Conservation (phyloP, 495 filamentous ascomycete genomes). For the Penicillium fimorum region DNA sequence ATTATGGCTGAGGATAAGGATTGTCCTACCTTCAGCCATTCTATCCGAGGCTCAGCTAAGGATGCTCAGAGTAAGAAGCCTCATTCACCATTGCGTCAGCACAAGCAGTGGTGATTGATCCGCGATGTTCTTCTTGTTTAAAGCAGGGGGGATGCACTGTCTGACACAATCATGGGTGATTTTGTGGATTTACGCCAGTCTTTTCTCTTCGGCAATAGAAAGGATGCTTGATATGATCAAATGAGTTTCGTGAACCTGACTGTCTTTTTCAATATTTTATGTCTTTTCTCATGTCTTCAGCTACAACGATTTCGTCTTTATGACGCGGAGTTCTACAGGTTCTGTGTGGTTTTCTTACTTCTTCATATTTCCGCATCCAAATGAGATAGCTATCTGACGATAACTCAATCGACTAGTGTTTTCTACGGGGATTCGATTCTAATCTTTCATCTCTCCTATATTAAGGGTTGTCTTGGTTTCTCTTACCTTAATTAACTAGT, state of each 20-base stretch:
- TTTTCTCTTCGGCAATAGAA: background rate
- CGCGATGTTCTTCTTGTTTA: background rate
- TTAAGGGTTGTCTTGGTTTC: background rate
- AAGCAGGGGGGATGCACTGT: background rate
- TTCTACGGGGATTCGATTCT: background rate
- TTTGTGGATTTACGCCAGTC: background rate
- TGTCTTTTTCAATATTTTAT: background rate
- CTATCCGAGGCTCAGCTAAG: constrained; percentile 27
- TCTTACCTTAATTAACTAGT: background rate
- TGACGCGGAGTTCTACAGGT: background rate
- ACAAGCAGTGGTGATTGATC: background rate
- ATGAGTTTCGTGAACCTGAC: background rate
- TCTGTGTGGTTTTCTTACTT: background rate
- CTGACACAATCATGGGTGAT: background rate
- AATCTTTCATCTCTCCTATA: background rate
- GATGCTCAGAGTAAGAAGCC: constrained; percentile 5
- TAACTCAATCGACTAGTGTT: background rate
- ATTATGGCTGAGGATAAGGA: constrained; percentile 44
- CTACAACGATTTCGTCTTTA: background rate
- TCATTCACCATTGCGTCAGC: background rate
- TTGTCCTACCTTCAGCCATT: constrained; percentile 47
- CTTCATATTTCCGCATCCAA: background rate
- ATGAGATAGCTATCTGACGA: background rate
- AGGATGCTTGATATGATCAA: background rate
- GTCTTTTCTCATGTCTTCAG: background rate